Percentiles rank a stretch among this genome's conserved stretches.
These are phyloP conservation scores for Haematococcus lacustris DNA, from an alignment of 139 green algal genomes.

Conservation along the genomic window DNA sequence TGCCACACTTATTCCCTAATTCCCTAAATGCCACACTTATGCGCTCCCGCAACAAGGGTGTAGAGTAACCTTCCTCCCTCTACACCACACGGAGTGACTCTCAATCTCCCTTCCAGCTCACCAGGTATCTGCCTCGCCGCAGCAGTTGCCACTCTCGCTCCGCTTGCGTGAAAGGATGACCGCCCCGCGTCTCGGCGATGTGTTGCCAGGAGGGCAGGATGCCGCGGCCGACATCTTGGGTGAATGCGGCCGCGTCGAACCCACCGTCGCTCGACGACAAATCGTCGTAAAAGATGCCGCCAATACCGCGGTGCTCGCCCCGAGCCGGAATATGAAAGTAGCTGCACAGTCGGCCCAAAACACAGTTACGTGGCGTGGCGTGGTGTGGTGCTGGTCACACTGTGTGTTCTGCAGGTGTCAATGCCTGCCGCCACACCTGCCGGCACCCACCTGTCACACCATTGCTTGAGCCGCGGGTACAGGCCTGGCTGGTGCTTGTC, in stretches of 20 bases:
- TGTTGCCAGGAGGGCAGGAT: constrained; percentile 68
- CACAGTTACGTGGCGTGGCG: too few relatives aligned
- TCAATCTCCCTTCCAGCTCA: too few relatives aligned
- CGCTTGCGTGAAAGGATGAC: constrained; percentile 48
- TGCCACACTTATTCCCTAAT: too few relatives aligned
- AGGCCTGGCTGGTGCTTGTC: constrained; percentile 59
- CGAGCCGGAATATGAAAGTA: constrained; percentile 97
- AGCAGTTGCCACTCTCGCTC: constrained; percentile 88
- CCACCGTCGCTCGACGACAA: constrained; percentile 33
- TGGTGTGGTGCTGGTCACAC: too few relatives aligned
- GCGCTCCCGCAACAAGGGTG: too few relatives aligned
- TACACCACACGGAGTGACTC: too few relatives aligned
- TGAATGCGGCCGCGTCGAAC: constrained; percentile 19
- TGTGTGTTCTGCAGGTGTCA: neutral
- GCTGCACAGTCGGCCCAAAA: too few relatives aligned
- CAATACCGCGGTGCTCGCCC: constrained; percentile 88
- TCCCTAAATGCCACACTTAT: too few relatives aligned
- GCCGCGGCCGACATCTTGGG: constrained; percentile 44
- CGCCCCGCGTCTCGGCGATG: constrained; percentile 30
- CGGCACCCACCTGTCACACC: constrained; percentile 73
- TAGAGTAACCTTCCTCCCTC: too few relatives aligned
- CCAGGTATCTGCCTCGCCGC: constrained; percentile 78
- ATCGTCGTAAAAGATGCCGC: constrained; percentile 97
- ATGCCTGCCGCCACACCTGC: neutral
- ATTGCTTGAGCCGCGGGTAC: constrained; percentile 82